Conservation (phyloP, 768 basidiomycete genomes). For the Suillus discolor region DNA sequence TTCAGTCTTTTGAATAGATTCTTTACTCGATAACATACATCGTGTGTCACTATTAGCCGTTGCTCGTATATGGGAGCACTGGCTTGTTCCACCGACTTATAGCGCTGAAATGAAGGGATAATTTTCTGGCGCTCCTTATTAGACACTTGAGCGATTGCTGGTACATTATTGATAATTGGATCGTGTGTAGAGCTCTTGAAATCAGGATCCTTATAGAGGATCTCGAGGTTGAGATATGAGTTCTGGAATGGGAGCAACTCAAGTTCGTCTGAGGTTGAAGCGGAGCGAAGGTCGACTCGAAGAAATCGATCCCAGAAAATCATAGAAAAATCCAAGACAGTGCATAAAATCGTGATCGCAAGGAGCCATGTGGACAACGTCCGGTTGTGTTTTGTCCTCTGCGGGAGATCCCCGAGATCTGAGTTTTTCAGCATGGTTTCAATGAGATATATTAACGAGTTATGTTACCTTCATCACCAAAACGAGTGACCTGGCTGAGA, state of each 20-base stretch:
- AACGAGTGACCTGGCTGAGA: not conserved
- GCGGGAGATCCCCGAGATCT: not conserved
- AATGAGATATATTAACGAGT: not conserved
- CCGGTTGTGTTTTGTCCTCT: not conserved
- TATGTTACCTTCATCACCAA: not conserved
- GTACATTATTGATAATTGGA: not conserved
- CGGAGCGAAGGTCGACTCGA: not conserved
- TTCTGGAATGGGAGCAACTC: not conserved
- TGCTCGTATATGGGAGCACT: not conserved
- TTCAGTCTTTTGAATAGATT: not conserved
- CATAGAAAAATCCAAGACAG: not conserved
- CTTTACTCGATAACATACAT: not conserved
- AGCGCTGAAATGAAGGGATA: not conserved
- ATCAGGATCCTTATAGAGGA: not conserved
- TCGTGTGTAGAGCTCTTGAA: not conserved
- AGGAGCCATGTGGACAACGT: not conserved
- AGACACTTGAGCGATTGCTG: not conserved
- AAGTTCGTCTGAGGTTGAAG: not conserved
- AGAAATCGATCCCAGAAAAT: not conserved
- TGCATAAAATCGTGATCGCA: not conserved
- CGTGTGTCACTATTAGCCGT: not conserved
- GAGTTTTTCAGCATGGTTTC: not conserved
- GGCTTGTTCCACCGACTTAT: not conserved
- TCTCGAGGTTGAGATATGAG: not conserved
- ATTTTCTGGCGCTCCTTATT: not conserved